Evolutionary conservation across 306 rosid genomes (phyloP), one percentile per base, ranked within the genome.

Genomic region (Lotus japonicus): DNA sequence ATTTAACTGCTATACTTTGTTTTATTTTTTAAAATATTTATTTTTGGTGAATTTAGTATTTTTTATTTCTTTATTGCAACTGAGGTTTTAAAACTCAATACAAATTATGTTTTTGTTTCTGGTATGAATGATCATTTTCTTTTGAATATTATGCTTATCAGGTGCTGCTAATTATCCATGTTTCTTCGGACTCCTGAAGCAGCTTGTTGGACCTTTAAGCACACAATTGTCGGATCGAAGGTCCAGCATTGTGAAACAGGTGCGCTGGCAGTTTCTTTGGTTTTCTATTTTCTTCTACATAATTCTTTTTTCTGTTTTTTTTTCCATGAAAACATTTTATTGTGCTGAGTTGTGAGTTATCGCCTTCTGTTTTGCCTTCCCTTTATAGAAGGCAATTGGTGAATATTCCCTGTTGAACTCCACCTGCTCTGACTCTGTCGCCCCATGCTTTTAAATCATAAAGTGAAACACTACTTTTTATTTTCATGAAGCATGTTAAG

Each of bases 201-300:
- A 95, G 71, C 95, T 95, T 77, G 84, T 83, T 78, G 96, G 95
- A 43, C 99, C 99, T 74, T 79, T 95, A 58, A 91, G 88, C 79
- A 68, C 80, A 13, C 99, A 95, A 71, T 82, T 95, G 76, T 84
- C 99, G n/a, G 99, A 95, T 77, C 84, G 99, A 71, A 81, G 99
- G 89, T 95, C 99, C 69, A 91, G 81, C 86, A 80, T 95, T 78
- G 99, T 95, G 83, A 95, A 95, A 85, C 99, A 95, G 99, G 99
- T 91, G 62, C 19, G 11, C 52, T 79, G 26, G 36, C 58, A 28
- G 70, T 33, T 52, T 57, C 46, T 66, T 33, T 65, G 54, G 14
- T 54, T 73, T 68, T 19, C 36, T 41, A 12, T 13, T 48, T 3
- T 66, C 39, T 72, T 72, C 42, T 66, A 31, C 19, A 36, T 63